Evolutionary conservation across 1,284 basidiomycete genomes (phyloP).

Genomic region (Ceratobasidium sp.): DNA sequence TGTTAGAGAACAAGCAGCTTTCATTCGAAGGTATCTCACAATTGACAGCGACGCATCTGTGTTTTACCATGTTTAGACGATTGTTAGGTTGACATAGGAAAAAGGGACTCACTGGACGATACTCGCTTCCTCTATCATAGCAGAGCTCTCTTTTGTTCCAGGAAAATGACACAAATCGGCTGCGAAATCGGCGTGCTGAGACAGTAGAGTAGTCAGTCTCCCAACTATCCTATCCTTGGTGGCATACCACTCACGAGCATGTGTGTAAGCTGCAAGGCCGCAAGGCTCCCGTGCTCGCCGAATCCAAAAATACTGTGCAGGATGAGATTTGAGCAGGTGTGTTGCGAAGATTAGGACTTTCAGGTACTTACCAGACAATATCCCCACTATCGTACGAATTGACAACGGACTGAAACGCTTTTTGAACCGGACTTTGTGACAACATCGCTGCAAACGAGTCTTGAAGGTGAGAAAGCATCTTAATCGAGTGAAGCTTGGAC

Average conservation of each 20-base stretch:
- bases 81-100: background rate
- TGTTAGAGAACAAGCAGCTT: background rate
- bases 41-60: constrained; percentile 18
- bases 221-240: background rate
- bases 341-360: background rate
- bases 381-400: background rate
- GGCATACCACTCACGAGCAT: background rate
- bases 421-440: background rate
- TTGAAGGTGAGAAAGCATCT: too few relatives aligned
- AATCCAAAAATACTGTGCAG: constrained; percentile 1
- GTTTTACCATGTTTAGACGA: background rate
- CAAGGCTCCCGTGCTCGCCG: background rate
- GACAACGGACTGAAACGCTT: background rate
- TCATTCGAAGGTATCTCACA: background rate
- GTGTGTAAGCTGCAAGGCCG: background rate
- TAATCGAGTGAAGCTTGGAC: background rate
- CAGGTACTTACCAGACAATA: background rate
- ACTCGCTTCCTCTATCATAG: background rate
- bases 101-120: constrained; percentile 4
- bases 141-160: background rate
- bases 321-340: background rate
- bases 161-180: constrained; percentile 3
- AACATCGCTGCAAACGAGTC: background rate
- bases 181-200: constrained; percentile 5
- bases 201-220: background rate